Evolutionary conservation across 148 eudicot genomes (phyloP).

Genomic region (Agrostemma githago): DNA sequence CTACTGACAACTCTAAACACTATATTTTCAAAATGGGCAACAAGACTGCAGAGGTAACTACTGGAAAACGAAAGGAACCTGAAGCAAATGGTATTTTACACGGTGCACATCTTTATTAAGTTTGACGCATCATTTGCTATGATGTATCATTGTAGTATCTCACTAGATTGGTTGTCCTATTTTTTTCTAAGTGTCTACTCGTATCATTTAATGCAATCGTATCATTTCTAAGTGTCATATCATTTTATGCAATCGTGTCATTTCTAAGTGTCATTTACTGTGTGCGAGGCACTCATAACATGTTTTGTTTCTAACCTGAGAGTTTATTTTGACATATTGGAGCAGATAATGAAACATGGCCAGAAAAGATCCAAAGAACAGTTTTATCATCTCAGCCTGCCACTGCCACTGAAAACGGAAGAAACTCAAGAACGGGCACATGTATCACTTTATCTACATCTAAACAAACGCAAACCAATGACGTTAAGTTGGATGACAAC

Average conservation of each 20-base stretch:
- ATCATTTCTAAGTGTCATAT: no score
- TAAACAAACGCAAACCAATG: conserved; percentile 12
- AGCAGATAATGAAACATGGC: conserved; percentile 34
- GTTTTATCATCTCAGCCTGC: conserved; percentile 24
- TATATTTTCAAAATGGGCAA: conserved; percentile 7
- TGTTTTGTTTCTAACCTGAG: no score
- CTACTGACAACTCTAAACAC: conserved; percentile 11
- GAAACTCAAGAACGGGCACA: conserved; percentile 17
- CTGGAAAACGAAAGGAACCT: conserved; percentile 39
- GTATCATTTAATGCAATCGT: no score
- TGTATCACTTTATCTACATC: conserved; percentile 8
- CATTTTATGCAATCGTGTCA: no score
- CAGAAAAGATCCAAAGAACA: conserved; percentile 30
- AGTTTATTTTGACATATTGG: background rate
- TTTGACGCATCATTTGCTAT: no score
- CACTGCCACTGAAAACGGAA: conserved; percentile 24
- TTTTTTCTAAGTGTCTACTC: no score
- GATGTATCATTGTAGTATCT: background rate
- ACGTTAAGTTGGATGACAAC: conserved; percentile 13
- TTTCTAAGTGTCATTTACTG: no score
- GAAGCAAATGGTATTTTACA: conserved; percentile 31
- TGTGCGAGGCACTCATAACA: no score
- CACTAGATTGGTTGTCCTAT: no score
- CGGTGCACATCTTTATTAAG: conserved; percentile 24
- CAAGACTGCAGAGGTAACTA: conserved; percentile 23